A percentile compares a stretch with the other conserved stretches of the same genome.
Evolutionary conservation across 441 rosid species (phyloP).

Genomic region (Populus hybrid): DNA sequence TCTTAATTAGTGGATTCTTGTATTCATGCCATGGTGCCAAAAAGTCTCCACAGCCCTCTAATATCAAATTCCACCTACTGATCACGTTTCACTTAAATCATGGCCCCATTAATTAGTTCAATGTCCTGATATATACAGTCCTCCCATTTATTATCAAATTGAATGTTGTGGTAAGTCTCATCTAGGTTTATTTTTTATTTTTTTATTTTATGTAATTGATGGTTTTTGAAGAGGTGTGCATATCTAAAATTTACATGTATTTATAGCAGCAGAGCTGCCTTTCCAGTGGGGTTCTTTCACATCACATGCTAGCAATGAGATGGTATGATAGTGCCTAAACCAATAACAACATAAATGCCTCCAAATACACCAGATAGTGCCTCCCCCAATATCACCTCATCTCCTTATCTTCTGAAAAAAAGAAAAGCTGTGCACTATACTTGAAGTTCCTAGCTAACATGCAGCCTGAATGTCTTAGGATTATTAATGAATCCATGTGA

Average conservation of each 20-base stretch:
- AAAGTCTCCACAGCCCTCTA: not conserved
- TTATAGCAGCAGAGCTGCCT: not conserved
- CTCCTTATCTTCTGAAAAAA: slow-evolving; percentile 5
- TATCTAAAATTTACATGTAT: not conserved
- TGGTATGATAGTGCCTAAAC: not conserved
- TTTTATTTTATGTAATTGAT: not conserved
- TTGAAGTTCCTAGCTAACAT: not conserved
- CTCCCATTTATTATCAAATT: not conserved
- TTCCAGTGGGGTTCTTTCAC: not conserved
- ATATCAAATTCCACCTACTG: not conserved
- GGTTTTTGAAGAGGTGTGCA: not conserved
- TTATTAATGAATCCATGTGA: not conserved
- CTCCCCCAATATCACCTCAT: slow-evolving; percentile 28
- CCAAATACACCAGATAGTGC: slow-evolving; percentile 23
- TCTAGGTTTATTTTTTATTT: not conserved
- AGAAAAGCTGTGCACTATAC: not conserved
- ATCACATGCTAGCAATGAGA: not conserved
- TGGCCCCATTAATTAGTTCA: not conserved
- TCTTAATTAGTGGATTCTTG: not conserved
- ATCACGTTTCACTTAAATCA: not conserved
- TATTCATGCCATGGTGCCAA: not conserved
- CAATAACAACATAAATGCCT: not conserved
- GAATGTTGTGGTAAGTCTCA: not conserved
- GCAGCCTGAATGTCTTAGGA: not conserved
- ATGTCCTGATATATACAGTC: not conserved